Evolutionary conservation across 495 filamentous ascomycete genomes (phyloP).

Genomic region (Hypoxylon crocopeplum): DNA sequence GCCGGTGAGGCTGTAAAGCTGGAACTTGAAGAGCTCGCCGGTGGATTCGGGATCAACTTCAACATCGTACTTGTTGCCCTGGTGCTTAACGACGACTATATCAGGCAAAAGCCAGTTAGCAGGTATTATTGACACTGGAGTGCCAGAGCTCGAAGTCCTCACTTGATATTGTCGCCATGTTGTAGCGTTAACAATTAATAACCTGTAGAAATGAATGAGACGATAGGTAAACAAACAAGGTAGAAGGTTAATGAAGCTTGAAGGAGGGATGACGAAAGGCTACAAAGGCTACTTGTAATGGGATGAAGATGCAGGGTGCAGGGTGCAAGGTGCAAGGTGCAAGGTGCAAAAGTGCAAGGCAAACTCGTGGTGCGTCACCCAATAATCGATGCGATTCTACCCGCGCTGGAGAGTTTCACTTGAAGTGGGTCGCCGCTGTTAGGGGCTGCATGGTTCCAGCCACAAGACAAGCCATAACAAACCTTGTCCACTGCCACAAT

Average conservation of each 20-base stretch:
- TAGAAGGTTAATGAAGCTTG: not conserved
- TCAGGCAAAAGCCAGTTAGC: slow-evolving; percentile 10
- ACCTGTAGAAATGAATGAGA: too few relatives aligned
- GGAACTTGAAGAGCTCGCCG: slow-evolving; percentile 93
- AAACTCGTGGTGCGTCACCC: slow-evolving; percentile 43
- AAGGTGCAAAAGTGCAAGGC: too few relatives aligned
- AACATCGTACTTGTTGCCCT: slow-evolving; percentile 91
- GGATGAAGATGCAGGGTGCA: not conserved
- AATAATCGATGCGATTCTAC: slow-evolving; percentile 35
- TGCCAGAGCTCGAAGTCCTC: slow-evolving; percentile 28
- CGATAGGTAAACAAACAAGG: not conserved
- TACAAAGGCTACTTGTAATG: too few relatives aligned
- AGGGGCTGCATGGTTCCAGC: not conserved
- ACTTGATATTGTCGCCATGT: slow-evolving; percentile 71
- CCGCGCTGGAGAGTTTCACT: slow-evolving; percentile 12
- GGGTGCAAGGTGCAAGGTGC: too few relatives aligned
- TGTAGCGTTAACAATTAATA: slow-evolving; percentile 17
- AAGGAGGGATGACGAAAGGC: too few relatives aligned
- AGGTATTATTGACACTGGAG: slow-evolving; percentile 2
- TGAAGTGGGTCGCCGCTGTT: slow-evolving; percentile 3
- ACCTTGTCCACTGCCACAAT: too few relatives aligned
- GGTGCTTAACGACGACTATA: slow-evolving; percentile 90
- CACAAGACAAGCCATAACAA: slow-evolving; percentile 20
- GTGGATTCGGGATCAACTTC: slow-evolving; percentile 84
- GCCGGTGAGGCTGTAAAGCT: slow-evolving; percentile 91